These are phyloP conservation scores for Taiozyma sp. DNA, from an alignment of 1,139 yeast genomes.

Conservation along the genomic window DNA sequence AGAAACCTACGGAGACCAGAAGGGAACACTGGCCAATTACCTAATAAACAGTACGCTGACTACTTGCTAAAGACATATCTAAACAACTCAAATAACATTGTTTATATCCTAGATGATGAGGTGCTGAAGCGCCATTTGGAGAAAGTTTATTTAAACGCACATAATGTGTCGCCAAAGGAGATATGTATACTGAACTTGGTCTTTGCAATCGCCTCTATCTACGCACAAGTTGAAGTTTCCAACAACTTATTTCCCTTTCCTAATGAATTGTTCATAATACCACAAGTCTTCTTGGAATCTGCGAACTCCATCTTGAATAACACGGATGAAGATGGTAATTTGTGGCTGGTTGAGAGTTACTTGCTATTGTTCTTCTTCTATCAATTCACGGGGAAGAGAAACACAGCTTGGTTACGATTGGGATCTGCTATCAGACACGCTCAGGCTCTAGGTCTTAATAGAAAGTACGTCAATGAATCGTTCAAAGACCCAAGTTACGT, in stretches of 20 bases:
- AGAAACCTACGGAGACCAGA: conserved; percentile 20
- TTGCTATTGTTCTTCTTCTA: conserved; percentile 35
- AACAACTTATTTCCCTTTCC: conserved; percentile 22
- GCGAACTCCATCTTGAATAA: conserved; percentile 30
- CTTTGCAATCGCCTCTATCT: conserved; percentile 38
- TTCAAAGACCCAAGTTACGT: conserved; percentile 21
- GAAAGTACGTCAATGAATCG: conserved; percentile 27
- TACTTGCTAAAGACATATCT: conserved; percentile 29
- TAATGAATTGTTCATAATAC: conserved; percentile 14
- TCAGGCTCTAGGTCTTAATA: conserved; percentile 27
- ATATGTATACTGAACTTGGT: conserved; percentile 34
- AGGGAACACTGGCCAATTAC: conserved; percentile 25
- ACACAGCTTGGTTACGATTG: conserved; percentile 37
- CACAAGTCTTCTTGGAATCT: conserved; percentile 29
- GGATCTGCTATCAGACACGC: conserved; percentile 30
- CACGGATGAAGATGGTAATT: conserved; percentile 33
- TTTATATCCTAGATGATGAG: conserved; percentile 33
- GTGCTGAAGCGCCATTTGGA: conserved; percentile 27
- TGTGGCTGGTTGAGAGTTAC: conserved; percentile 40
- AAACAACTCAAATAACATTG: conserved; percentile 32
- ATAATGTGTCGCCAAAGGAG: conserved; percentile 20
- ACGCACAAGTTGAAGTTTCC: conserved; percentile 23
- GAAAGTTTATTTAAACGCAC: conserved; percentile 28
- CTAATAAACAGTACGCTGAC: conserved; percentile 26
- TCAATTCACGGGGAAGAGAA: conserved; percentile 34